A percentile compares a stretch with the other conserved stretches of the same genome.
Conservation (phyloP, 2,329 filamentous ascomycete species). For the Colletotrichum godetiae region DNA sequence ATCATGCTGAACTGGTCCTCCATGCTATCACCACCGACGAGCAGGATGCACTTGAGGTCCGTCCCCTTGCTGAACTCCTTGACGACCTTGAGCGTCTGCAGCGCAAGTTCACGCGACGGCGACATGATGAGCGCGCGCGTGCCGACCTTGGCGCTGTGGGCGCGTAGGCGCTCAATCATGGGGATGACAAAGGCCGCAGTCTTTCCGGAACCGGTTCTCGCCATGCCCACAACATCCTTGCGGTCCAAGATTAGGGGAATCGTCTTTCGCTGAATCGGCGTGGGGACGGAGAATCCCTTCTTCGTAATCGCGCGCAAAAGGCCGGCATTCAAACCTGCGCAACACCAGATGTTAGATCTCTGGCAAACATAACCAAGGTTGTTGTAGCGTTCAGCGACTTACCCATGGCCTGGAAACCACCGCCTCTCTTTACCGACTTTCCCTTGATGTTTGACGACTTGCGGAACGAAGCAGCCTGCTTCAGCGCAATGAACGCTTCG, state of each 20-base stretch:
- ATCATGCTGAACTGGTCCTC: conserved; percentile 96
- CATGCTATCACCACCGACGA: conserved; percentile 94
- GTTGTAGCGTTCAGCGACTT: conserved; percentile 38
- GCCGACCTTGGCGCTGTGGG: conserved; percentile 88
- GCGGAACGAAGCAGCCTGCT: conserved; percentile 87
- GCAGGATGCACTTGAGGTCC: conserved; percentile 87
- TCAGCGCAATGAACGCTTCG: conserved; percentile 89
- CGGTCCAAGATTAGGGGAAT: conserved; percentile 91
- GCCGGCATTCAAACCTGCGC: conserved; percentile 77
- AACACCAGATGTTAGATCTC: background rate
- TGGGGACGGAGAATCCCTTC: conserved; percentile 96
- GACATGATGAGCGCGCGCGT: conserved; percentile 89
- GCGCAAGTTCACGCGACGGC: conserved; percentile 90
- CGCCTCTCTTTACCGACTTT: conserved; percentile 90
- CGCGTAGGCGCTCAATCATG: conserved; percentile 94
- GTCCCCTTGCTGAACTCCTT: conserved; percentile 94
- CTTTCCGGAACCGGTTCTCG: conserved; percentile 97
- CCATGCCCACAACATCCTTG: conserved; percentile 99
- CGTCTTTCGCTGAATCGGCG: conserved; percentile 96
- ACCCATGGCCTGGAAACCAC: conserved; percentile 97
- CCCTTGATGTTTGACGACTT: conserved; percentile 87
- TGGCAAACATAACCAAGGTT: background rate
- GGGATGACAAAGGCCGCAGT: conserved; percentile 98
- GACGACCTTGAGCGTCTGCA: conserved; percentile 96
- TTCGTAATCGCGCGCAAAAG: conserved; percentile 90